A percentile compares a stretch with the other conserved stretches of the same genome.
Evolutionary conservation across 2,329 filamentous ascomycete species (phyloP).

Genomic region (Graphiopsis chlorocephala): DNA sequence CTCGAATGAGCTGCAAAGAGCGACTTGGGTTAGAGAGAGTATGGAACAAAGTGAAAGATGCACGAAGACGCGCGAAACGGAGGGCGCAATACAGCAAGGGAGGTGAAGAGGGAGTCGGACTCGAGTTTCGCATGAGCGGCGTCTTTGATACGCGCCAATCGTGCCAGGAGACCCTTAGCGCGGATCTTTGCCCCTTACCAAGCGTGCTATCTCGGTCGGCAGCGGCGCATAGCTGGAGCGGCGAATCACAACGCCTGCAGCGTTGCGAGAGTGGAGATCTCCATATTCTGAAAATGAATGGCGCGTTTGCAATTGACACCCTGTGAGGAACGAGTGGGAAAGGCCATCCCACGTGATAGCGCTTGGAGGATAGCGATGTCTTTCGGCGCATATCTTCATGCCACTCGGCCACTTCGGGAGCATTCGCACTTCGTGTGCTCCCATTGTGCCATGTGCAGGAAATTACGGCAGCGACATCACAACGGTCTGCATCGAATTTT

Average conservation of each 20-base stretch:
- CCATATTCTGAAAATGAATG: background rate
- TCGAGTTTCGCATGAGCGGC: slow-evolving; percentile 7
- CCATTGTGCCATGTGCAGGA: background rate
- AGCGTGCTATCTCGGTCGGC: background rate
- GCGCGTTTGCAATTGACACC: background rate
- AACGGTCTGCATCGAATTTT: background rate
- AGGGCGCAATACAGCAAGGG: slow-evolving; percentile 5
- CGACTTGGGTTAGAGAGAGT: slow-evolving; percentile 14
- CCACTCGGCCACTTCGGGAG: background rate
- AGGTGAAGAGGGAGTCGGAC: background rate
- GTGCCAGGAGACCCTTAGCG: background rate
- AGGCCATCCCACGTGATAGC: background rate
- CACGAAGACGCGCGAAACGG: slow-evolving; percentile 4
- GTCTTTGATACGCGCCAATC: slow-evolving; percentile 11
- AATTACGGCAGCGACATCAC: background rate
- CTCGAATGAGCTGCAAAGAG: slow-evolving; percentile 13
- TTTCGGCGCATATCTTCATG: background rate
- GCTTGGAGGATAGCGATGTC: background rate
- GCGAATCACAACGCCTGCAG: background rate
- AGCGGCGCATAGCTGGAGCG: slow-evolving; percentile 6
- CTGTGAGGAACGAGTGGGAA: slow-evolving; percentile 6
- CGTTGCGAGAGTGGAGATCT: background rate
- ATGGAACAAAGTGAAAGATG: slow-evolving; percentile 2
- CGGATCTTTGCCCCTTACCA: slow-evolving; percentile 9
- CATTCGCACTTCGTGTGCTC: background rate